Evolutionary conservation across 164 flowering plant species (phyloP), one percentile per base, ranked within the genome.

Genomic region (Magnolia kwangsiensis): DNA sequence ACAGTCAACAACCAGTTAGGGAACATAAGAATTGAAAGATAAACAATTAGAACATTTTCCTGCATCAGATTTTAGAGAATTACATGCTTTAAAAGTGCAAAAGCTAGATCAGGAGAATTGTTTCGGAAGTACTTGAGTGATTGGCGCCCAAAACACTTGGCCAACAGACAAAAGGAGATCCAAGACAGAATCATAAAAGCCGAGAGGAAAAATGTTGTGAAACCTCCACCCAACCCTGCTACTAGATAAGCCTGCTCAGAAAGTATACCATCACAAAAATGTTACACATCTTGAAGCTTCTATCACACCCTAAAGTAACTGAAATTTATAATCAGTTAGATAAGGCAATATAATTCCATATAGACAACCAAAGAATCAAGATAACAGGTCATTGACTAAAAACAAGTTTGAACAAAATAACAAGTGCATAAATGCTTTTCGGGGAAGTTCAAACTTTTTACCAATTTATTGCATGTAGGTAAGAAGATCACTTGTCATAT

Each of bases 221-320:
- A 96, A 66, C 99, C 99, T 78, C 99, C 98, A 85, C 88, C 82
- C 76, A 96, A 81, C 66, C 98, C 97, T 79, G 93, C 89, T 7
- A 85, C 68, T 78, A 84, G 85, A 85, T 92, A 94, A 71, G 79
- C 98, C 99, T 94, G 91, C 76, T 69, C 83, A 73, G 66, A 81
- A 76, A 74, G 19, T 58, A 71, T 49, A 51, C 58, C 68, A 68
- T 6, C 29, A 49, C 67, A 74, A 55, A 49, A 76, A 45, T 24
- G 71, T 14, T 18, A 71, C 9, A 29, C 68, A 68, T 58, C 19
- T 51, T 27, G 8, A 70, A 51, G 7, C 13, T 61, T 10, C 45
- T 18, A 70, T 49, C 58, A 19, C 19, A 1, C 8, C 9, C 58
- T n/a, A 50, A 50, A 70, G 49, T 31, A 29, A 31, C 71, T 37